A percentile compares a stretch with the other conserved stretches of the same genome.
phyloP scores from a whole-genome alignment of 2,329 filamentous ascomycete genomes.

The Botryotinia narcissicola region DNA sequence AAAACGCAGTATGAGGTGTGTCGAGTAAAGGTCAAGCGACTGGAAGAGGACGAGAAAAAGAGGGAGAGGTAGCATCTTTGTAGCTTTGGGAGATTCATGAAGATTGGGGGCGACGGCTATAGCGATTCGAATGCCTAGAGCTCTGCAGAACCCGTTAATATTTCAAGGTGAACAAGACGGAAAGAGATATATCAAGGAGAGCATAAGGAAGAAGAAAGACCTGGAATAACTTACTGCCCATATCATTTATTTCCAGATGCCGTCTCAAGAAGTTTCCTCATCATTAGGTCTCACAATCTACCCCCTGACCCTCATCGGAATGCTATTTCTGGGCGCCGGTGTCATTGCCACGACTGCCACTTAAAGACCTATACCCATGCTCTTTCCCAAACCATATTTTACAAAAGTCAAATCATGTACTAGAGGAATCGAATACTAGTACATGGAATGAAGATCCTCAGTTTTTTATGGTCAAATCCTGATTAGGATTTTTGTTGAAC shows the following conservation, averaged over 20 bases:
- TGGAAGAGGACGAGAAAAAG: no score
- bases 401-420: background rate
- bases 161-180: rapidly evolving
- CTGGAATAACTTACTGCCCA: background rate
- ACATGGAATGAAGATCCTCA: background rate
- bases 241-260: background rate
- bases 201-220: background rate
- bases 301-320: background rate
- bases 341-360: background rate
- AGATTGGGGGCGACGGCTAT: no score
- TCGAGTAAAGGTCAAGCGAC: background rate
- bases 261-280: background rate
- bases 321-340: no score
- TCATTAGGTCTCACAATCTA: rapidly evolving
- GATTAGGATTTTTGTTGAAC: rapidly evolving
- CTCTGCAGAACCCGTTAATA: background rate
- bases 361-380: background rate
- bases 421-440: background rate
- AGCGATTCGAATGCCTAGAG: background rate
- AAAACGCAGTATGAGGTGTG: background rate
- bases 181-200: rapidly evolving
- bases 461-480: background rate
- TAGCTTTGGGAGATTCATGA: no score
- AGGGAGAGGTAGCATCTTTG: no score
- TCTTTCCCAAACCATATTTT: background rate